A percentile compares a stretch with the other conserved stretches of the same genome.
Evolutionary conservation across 768 basidiomycete species (phyloP).

Genomic region (Tubosaeta sp.): DNA sequence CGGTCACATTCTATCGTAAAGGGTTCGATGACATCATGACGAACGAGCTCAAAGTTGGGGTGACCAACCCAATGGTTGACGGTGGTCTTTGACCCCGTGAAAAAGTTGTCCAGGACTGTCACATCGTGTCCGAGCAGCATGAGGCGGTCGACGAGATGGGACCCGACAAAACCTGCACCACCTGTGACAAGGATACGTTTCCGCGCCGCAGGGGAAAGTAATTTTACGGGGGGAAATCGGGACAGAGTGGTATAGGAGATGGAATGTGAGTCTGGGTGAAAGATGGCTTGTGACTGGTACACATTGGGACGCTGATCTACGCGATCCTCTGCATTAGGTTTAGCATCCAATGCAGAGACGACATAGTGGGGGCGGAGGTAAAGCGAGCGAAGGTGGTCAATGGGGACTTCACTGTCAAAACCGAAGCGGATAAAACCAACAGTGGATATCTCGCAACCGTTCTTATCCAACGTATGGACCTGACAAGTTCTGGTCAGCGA

Average conservation of each 20-base stretch:
- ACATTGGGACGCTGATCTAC: conserved; percentile 41
- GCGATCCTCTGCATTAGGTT: conserved; percentile 36
- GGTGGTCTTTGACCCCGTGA: conserved; percentile 97
- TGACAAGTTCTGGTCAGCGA: conserved; percentile 26
- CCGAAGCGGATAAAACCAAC: conserved; percentile 88
- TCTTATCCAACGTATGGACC: conserved; percentile 68
- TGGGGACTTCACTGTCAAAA: conserved; percentile 79
- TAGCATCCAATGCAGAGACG: conserved; percentile 36
- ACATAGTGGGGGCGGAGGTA: conserved; percentile 84
- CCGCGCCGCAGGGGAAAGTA: conserved; percentile 69
- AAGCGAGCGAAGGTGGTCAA: conserved; percentile 80
- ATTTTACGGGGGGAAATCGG: conserved; percentile 89
- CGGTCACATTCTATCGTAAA: conserved; percentile 99
- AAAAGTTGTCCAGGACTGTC: conserved; percentile 97
- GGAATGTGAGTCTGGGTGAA: conserved; percentile 68
- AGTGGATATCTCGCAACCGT: conserved; percentile 66
- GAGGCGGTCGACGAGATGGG: conserved; percentile 94
- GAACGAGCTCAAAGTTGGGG: conserved; percentile 97
- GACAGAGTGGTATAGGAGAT: conserved; percentile 92
- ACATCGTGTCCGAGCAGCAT: conserved; percentile 98
- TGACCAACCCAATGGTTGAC: conserved; percentile 96
- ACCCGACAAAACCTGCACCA: conserved; percentile 98
- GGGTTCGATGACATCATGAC: conserved; percentile 95
- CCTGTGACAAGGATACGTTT: conserved; percentile 95
- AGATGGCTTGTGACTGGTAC: conserved; percentile 85